Percentiles rank a stretch among this genome's conserved stretches.
phyloP scores from a whole-genome alignment of 2,329 filamentous ascomycete species.

The Pseudocercospora ulei region DNA sequence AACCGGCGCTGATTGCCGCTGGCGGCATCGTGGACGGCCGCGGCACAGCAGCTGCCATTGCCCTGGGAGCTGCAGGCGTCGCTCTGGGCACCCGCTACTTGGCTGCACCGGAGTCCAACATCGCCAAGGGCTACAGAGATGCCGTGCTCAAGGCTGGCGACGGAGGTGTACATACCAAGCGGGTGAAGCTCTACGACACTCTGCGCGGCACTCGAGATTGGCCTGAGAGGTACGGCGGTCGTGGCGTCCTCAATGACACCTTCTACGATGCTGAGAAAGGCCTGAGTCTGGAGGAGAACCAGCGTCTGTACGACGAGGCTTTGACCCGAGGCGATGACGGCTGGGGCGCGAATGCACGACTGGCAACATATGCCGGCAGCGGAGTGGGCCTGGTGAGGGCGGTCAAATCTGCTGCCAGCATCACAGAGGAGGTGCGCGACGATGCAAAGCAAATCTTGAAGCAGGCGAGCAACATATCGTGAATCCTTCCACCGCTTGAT shows the following conservation, averaged over 20 bases:
- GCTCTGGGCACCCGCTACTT: slow-evolving; percentile 58
- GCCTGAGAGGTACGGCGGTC: slow-evolving; percentile 49
- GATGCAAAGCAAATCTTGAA: slow-evolving; percentile 34
- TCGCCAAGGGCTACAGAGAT: slow-evolving; percentile 42
- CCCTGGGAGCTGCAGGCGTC: slow-evolving; percentile 46
- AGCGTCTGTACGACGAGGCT: slow-evolving; percentile 42
- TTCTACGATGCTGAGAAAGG: slow-evolving; percentile 38
- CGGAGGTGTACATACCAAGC: slow-evolving; percentile 45
- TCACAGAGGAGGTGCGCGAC: slow-evolving; percentile 44
- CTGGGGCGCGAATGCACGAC: slow-evolving; percentile 46
- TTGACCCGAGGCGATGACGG: slow-evolving; percentile 44
- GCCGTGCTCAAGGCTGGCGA: slow-evolving; percentile 42
- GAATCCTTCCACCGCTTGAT: too few species aligned
- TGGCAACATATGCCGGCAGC: slow-evolving; percentile 55
- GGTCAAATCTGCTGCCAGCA: slow-evolving; percentile 44
- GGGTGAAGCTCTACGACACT: slow-evolving; percentile 46
- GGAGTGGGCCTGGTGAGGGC: slow-evolving; percentile 50
- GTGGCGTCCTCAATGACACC: slow-evolving; percentile 51
- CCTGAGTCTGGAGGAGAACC: slow-evolving; percentile 40
- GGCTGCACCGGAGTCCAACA: slow-evolving; percentile 42
- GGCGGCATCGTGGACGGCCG: slow-evolving; percentile 52
- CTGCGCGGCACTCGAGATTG: slow-evolving; percentile 50
- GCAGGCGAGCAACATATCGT: slow-evolving; percentile 16
- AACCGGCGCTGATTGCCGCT: slow-evolving; percentile 45
- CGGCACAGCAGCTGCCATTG: slow-evolving; percentile 48